Base-by-base conservation (phyloP, 1,139 yeast species). In the Geotrichum histeridarum region DNA sequence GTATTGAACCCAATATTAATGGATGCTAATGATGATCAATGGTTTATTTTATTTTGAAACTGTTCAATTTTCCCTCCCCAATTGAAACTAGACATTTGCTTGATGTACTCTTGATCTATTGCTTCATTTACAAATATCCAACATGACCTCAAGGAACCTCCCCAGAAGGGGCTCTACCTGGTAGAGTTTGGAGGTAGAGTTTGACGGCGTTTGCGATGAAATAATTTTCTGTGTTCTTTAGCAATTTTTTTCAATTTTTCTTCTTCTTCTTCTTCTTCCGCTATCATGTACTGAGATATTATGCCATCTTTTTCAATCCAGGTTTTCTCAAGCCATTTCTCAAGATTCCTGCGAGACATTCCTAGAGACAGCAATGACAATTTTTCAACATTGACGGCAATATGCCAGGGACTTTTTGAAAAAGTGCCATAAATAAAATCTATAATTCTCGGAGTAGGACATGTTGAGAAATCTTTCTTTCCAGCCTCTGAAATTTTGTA, bases 301-400 rank as follows among this genome's bases (percentile, higher is more conserved):
- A 74, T 59, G 55, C 67, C 73, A 63, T 87, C 95, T 64, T 86
- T 86, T 51, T 78, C 80, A n/a, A 71, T 68, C 95, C 95, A 88
- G 41, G 74, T 70, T 49, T 73, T 73, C 65, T 88, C 95, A 14
- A 88, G 65, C 84, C 90, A 87, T 64, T 79, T 80, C 61, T 86
- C 93, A 42, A 84, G 58, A 37, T 55, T 55, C 14, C 50, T 37
- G 17, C 55, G 39, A 11, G 54, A 48, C 38, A 53, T 44, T 8
- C 55, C 54, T n/a, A 55, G 44, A 9, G 58, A 52, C 14, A 51
- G 15, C 7, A 55, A 41, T 5, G 56, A 53, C n/a, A 44, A 36
- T 27, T 50, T 53, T 32, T 55, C 58, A 43, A 55, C 42, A 31
- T 48, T 41, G 7, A 55, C 49, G 4, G 47, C 53, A 32, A 55